Percentiles rank a stretch among this genome's conserved stretches.
phyloP scores from a whole-genome alignment of 371 early-diverging fungal genomes.

The Mortierella sp. region DNA sequence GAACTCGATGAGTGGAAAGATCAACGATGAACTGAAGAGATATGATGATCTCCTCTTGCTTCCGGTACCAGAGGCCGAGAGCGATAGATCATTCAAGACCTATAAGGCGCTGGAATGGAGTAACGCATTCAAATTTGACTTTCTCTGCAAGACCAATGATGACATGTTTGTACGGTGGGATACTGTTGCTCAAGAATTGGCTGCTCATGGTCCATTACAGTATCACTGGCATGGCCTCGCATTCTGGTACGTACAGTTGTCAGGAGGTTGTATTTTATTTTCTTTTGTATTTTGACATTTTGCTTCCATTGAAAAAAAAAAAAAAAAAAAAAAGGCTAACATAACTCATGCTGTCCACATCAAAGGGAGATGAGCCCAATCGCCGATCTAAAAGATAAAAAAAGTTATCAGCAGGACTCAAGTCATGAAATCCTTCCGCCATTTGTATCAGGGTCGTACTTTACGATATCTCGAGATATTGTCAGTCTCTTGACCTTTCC shows the following conservation, averaged over 20 bases:
- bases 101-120: constrained; percentile 60
- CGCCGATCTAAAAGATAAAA: constrained; percentile 45
- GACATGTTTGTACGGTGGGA: constrained; percentile 67
- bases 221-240: constrained; percentile 62
- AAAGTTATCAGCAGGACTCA: constrained; percentile 22
- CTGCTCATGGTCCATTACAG: constrained; percentile 34
- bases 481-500: constrained; percentile 49
- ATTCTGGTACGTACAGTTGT: constrained; percentile 55
- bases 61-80: constrained; percentile 58
- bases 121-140: constrained; percentile 51
- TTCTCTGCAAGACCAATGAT: constrained; percentile 63
- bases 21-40: constrained; percentile 55
- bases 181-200: constrained; percentile 49
- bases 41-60: constrained; percentile 61
- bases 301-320: too few species aligned
- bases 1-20: constrained; percentile 45
- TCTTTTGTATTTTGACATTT: background rate
- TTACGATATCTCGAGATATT: constrained; percentile 58
- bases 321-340: constrained; percentile 15
- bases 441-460: constrained; percentile 60
- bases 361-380: constrained; percentile 43
- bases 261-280: background rate
- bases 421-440: constrained; percentile 58
- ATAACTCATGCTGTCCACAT: background rate
- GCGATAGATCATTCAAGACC: constrained; percentile 57